These are phyloP conservation scores for Backusella tarrabulga DNA, from an alignment of 192 early-diverging fungal genomes.

Conservation along the genomic window DNA sequence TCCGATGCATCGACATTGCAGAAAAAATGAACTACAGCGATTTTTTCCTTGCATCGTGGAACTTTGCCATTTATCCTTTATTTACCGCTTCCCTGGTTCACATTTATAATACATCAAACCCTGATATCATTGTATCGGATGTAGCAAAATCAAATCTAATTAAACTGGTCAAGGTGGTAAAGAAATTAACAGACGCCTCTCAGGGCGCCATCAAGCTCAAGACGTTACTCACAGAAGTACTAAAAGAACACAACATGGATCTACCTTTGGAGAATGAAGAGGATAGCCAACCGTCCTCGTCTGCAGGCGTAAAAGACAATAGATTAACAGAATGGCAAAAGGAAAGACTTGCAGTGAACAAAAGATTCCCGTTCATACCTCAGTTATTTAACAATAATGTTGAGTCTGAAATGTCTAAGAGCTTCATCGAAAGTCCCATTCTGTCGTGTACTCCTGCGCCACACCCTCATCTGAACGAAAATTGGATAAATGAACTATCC, in stretches of 20 bases:
- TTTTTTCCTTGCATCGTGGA: constrained; percentile 29
- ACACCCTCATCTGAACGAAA: constrained; percentile 6
- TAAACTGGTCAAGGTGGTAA: constrained; percentile 11
- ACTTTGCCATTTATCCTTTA: constrained; percentile 33
- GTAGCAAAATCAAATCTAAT: constrained; percentile 18
- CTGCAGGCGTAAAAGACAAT: neutral
- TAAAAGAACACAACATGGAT: neutral
- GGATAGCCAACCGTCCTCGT: neutral
- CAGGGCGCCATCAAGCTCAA: constrained; percentile 6
- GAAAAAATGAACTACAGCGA: constrained; percentile 31
- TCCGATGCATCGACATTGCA: constrained; percentile 28
- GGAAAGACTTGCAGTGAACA: neutral
- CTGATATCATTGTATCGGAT: constrained; percentile 17
- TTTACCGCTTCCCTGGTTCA: constrained; percentile 32
- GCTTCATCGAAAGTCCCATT: neutral
- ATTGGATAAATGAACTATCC: constrained; percentile 29
- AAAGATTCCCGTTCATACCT: neutral
- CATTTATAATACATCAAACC: constrained; percentile 21
- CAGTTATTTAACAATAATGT: neutral
- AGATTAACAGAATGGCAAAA: neutral
- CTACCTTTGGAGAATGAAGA: neutral
- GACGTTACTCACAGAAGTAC: neutral
- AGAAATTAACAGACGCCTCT: constrained; percentile 12
- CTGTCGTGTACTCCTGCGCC: neutral
- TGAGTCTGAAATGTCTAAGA: neutral